Conservation (phyloP, 306 rosid species). For the Acacia confusa region DNA sequence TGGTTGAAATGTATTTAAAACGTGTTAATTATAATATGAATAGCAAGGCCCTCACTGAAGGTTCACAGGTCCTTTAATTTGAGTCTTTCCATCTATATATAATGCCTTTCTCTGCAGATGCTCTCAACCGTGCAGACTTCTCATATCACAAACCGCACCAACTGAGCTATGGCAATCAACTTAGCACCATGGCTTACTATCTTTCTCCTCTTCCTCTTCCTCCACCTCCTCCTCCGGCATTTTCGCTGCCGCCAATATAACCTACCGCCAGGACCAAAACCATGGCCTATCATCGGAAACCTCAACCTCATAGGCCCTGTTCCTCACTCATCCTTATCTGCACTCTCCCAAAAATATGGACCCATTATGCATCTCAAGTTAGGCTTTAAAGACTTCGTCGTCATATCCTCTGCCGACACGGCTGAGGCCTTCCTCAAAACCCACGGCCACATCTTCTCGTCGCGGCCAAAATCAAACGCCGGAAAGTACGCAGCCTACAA, state of each 20-base stretch:
- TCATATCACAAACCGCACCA: not conserved
- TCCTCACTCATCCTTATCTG: constrained; percentile 50
- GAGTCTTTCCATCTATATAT: too few species aligned
- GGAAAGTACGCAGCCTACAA: constrained; percentile 53
- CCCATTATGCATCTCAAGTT: constrained; percentile 50
- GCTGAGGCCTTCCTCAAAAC: constrained; percentile 54
- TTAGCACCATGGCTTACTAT: constrained; percentile 42
- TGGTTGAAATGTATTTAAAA: too few species aligned
- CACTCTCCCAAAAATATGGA: constrained; percentile 48
- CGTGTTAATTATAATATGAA: too few species aligned
- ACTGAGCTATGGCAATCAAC: not conserved
- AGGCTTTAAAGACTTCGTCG: constrained; percentile 43
- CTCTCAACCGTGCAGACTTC: not conserved
- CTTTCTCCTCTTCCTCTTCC: constrained; percentile 29
- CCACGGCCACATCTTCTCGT: constrained; percentile 40
- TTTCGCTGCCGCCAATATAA: constrained; percentile 34
- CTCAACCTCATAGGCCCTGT: constrained; percentile 54
- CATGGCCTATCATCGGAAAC: constrained; percentile 66
- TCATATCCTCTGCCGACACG: constrained; percentile 48
- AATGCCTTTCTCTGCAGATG: not conserved
- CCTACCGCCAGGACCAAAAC: constrained; percentile 60
- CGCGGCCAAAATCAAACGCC: constrained; percentile 45
- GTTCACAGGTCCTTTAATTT: too few species aligned
- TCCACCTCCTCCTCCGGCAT: not conserved
- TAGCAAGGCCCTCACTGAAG: too few species aligned